Percentiles rank a stretch among this genome's conserved stretches.
These are phyloP conservation scores for Sarocladium strictum DNA, from an alignment of 2,329 filamentous ascomycete genomes.

Conservation along the genomic window DNA sequence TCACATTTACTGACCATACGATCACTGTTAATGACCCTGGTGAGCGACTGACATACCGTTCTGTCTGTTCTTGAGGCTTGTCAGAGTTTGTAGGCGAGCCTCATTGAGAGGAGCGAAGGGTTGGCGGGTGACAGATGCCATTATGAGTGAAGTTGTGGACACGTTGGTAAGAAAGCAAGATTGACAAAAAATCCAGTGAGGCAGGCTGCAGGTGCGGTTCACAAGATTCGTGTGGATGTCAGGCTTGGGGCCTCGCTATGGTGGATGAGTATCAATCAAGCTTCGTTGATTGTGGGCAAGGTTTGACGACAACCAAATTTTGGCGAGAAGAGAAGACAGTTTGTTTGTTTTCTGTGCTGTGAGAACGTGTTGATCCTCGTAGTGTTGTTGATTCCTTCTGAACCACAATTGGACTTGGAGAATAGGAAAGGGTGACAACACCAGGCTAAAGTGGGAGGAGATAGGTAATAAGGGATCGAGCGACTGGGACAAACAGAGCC, in stretches of 20 bases:
- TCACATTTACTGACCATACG: conserved; percentile 3
- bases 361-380: neutral
- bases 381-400: neutral
- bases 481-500: neutral
- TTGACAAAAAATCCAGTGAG: neutral
- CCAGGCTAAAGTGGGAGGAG: neutral
- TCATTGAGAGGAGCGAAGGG: conserved; percentile 70
- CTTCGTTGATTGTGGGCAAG: too few species aligned
- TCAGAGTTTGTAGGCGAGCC: conserved; percentile 63
- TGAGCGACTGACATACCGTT: conserved; percentile 47
- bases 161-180: neutral
- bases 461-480: neutral
- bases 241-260: too few species aligned
- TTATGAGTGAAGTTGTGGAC: conserved; percentile 22
- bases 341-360: conserved; percentile 9
- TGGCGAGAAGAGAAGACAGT: conserved; percentile 18
- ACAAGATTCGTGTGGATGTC: neutral
- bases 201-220: neutral
- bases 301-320: too few species aligned
- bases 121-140: conserved; percentile 57
- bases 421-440: neutral
- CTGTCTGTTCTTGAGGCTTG: conserved; percentile 73
- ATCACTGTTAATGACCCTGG: neutral
- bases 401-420: neutral
- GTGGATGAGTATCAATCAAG: neutral